phyloP scores from a whole-genome alignment of 1,284 basidiomycete species.

The Ustilago vetiveriae region DNA sequence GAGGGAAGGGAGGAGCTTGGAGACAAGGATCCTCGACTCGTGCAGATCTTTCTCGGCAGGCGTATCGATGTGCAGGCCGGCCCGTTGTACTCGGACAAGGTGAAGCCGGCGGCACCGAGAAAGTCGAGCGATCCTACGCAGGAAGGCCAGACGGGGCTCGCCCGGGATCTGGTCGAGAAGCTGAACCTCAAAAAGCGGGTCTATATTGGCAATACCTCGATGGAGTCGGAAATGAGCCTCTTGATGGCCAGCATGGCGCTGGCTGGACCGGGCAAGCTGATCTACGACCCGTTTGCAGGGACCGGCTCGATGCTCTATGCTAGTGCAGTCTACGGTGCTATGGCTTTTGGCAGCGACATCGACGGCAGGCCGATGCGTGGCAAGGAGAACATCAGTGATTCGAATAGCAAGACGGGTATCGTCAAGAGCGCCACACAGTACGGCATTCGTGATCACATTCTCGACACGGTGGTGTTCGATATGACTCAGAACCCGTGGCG shows the following conservation, averaged over 20 bases:
- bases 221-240: slow-evolving; percentile 94
- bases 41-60: slow-evolving; percentile 58
- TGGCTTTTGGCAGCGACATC: slow-evolving; percentile 91
- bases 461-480: slow-evolving; percentile 90
- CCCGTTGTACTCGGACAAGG: slow-evolving; percentile 21
- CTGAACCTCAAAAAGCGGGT: slow-evolving; percentile 84
- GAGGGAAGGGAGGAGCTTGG: slow-evolving; percentile 45
- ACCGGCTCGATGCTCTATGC: slow-evolving; percentile 94
- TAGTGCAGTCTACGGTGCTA: slow-evolving; percentile 79
- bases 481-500: slow-evolving; percentile 89
- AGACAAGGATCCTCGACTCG: slow-evolving; percentile 50
- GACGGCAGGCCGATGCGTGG: slow-evolving; percentile 97
- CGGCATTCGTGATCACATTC: slow-evolving; percentile 77
- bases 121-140: slow-evolving; percentile 48
- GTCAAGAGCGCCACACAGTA: slow-evolving; percentile 83
- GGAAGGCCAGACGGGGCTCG: slow-evolving; percentile 47
- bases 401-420: slow-evolving; percentile 72
- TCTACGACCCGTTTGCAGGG: slow-evolving; percentile 96
- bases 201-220: slow-evolving; percentile 93
- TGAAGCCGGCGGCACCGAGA: slow-evolving; percentile 11
- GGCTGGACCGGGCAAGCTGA: slow-evolving; percentile 83
- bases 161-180: slow-evolving; percentile 63
- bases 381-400: slow-evolving; percentile 72
- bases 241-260: slow-evolving; percentile 95
- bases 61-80: slow-evolving; percentile 34